phyloP scores from a whole-genome alignment of 176 grass and related monocot genomes.

The Ananas comosus region DNA sequence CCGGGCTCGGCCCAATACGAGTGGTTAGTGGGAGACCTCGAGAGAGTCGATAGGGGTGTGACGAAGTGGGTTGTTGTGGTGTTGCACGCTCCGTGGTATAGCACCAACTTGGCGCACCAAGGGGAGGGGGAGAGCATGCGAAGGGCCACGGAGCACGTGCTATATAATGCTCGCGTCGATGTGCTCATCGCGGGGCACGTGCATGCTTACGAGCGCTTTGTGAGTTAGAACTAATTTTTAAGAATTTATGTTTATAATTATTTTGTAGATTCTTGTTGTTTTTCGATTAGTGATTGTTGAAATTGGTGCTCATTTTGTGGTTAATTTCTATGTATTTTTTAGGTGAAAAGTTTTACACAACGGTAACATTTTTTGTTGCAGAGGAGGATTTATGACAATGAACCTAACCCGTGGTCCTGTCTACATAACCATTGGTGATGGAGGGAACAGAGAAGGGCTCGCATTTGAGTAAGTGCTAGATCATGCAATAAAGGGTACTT shows the following conservation, averaged over 20 bases:
- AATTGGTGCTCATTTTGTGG: background rate
- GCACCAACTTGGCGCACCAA: slow-evolving; percentile 58
- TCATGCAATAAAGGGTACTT: background rate
- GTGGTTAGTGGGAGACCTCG: slow-evolving; percentile 50
- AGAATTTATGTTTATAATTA: background rate
- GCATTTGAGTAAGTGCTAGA: slow-evolving; percentile 56
- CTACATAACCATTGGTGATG: slow-evolving; percentile 88
- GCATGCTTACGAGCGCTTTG: slow-evolving; percentile 79
- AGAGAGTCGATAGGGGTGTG: slow-evolving; percentile 33
- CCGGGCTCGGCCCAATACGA: slow-evolving; percentile 36
- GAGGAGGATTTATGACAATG: slow-evolving; percentile 60
- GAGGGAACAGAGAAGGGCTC: slow-evolving; percentile 97
- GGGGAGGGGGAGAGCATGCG: slow-evolving; percentile 66
- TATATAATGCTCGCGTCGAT: slow-evolving; percentile 48
- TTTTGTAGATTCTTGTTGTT: background rate
- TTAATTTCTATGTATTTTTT: too few species aligned
- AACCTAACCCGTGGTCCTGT: slow-evolving; percentile 53
- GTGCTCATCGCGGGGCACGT: slow-evolving; percentile 64
- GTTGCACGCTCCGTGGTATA: slow-evolving; percentile 83
- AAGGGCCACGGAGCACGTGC: slow-evolving; percentile 37
- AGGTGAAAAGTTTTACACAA: too few species aligned
- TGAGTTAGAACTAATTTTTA: slow-evolving; percentile 11
- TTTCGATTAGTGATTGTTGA: background rate
- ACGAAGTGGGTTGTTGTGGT: slow-evolving; percentile 54
- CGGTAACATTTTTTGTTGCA: slow-evolving; percentile 7